phyloP scores from a whole-genome alignment of 257 asterid genomes.

The Penstemon davidsonii region DNA sequence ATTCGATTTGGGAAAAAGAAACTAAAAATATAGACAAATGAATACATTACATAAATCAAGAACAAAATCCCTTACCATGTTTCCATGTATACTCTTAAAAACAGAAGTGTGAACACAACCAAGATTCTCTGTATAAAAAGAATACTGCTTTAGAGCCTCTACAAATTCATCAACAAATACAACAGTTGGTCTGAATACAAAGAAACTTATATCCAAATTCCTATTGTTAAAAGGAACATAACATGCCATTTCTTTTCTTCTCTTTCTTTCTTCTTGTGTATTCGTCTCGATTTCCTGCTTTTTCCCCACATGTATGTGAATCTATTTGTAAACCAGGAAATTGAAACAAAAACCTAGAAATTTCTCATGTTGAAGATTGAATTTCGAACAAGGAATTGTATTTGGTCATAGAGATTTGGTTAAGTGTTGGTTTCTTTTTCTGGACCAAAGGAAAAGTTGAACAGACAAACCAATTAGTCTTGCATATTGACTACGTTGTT shows the following conservation, averaged over 20 bases:
- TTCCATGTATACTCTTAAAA: conserved; percentile 71
- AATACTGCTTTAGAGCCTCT: conserved; percentile 44
- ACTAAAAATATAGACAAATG: background rate
- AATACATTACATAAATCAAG: background rate
- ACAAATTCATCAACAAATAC: conserved; percentile 50
- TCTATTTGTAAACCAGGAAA: too few relatives aligned
- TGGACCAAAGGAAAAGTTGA: conserved; percentile 26
- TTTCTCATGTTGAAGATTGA: conserved; percentile 25
- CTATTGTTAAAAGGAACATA: conserved; percentile 60
- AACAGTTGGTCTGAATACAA: conserved; percentile 53
- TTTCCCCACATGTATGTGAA: too few relatives aligned
- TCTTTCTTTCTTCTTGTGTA: background rate
- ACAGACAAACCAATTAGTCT: conserved; percentile 10
- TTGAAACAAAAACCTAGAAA: too few relatives aligned
- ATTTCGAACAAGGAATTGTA: conserved; percentile 21
- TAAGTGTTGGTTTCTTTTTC: conserved; percentile 28
- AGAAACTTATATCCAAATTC: conserved; percentile 56
- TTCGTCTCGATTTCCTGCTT: too few relatives aligned
- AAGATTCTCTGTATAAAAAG: conserved; percentile 43
- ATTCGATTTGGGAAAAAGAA: background rate
- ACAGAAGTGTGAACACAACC: conserved; percentile 69
- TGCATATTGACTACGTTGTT: conserved; percentile 28
- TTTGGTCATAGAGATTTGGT: conserved; percentile 21
- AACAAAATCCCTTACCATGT: conserved; percentile 40
- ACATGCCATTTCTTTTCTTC: conserved; percentile 47